A percentile compares a stretch with the other conserved stretches of the same genome.
phyloP scores from a whole-genome alignment of 352 stramenopile species.

The Phytophthora megakarya region DNA sequence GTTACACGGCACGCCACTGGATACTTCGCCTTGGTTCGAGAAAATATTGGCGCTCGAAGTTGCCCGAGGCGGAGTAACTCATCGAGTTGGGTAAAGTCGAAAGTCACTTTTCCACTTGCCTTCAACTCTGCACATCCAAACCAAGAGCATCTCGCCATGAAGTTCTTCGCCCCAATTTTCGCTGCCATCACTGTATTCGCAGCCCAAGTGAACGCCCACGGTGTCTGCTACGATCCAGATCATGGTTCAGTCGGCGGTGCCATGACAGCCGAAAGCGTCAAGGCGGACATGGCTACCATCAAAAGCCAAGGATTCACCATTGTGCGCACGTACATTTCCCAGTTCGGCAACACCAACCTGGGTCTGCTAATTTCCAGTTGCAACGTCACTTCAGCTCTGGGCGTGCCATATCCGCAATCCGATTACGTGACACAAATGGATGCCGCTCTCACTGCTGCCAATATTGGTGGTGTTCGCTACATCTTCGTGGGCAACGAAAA shows the following conservation, averaged over 20 bases:
- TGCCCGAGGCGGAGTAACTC: constrained; percentile 1
- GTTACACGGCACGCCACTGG: constrained; percentile 31
- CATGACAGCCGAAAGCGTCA: constrained; percentile 33
- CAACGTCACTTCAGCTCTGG: constrained; percentile 44
- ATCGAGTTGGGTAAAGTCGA: background rate
- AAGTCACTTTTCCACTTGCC: constrained; percentile 30
- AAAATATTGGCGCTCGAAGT: constrained; percentile 8
- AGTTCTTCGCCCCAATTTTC: constrained; percentile 35
- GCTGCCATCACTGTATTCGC: constrained; percentile 25
- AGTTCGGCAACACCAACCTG: constrained; percentile 52
- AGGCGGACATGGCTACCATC: constrained; percentile 50
- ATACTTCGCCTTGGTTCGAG: constrained; percentile 9
- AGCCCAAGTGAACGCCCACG: constrained; percentile 46
- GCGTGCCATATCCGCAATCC: constrained; percentile 48
- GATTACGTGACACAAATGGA: constrained; percentile 45
- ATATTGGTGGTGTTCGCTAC: constrained; percentile 45
- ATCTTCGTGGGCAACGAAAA: constrained; percentile 79
- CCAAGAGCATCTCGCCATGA: constrained; percentile 33
- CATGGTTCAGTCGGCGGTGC: constrained; percentile 28
- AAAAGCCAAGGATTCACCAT: constrained; percentile 56
- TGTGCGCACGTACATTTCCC: constrained; percentile 70
- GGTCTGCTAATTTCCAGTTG: constrained; percentile 42
- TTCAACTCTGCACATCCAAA: constrained; percentile 5
- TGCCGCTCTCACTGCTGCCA: constrained; percentile 45
- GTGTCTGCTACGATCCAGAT: constrained; percentile 72